These are phyloP conservation scores for Flagelloscypha sp. DNA, from an alignment of 768 basidiomycete genomes.

Conservation along the genomic window DNA sequence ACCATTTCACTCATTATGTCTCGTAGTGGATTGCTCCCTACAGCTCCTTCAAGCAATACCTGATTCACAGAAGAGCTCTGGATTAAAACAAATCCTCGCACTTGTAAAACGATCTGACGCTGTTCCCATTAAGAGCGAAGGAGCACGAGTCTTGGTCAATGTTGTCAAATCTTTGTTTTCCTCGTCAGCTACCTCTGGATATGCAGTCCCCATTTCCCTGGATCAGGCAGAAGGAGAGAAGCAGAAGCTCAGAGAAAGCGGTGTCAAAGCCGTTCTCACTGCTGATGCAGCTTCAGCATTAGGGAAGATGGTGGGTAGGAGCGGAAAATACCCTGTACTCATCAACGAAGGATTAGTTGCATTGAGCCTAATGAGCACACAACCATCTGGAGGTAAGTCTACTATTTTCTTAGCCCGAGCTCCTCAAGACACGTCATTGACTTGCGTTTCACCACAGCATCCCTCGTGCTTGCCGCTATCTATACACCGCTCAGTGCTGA, in stretches of 20 bases:
- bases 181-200: conserved; percentile 27
- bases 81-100: conserved; percentile 62
- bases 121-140: conserved; percentile 79
- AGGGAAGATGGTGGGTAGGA: conserved; percentile 63
- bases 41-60: conserved; percentile 34
- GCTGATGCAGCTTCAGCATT: conserved; percentile 54
- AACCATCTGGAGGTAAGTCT: conserved; percentile 53
- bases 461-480: conserved; percentile 55
- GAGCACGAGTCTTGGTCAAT: conserved; percentile 82
- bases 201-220: conserved; percentile 12
- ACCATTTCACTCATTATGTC: background rate
- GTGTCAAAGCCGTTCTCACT: conserved; percentile 44
- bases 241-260: conserved; percentile 43
- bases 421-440: background rate
- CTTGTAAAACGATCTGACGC: conserved; percentile 76
- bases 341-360: conserved; percentile 87
- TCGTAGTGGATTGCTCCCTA: conserved; percentile 42
- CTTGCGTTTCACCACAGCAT: conserved; percentile 32
- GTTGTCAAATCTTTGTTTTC: conserved; percentile 73
- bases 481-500: conserved; percentile 41
- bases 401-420: background rate
- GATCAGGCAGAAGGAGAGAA: conserved; percentile 20
- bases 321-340: conserved; percentile 73
- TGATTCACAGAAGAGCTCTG: conserved; percentile 28
- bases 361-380: conserved; percentile 65